A percentile compares a stretch with the other conserved stretches of the same genome.
Conservation (phyloP, 192 early-diverging fungal species). For the Coemansia sp. region DNA sequence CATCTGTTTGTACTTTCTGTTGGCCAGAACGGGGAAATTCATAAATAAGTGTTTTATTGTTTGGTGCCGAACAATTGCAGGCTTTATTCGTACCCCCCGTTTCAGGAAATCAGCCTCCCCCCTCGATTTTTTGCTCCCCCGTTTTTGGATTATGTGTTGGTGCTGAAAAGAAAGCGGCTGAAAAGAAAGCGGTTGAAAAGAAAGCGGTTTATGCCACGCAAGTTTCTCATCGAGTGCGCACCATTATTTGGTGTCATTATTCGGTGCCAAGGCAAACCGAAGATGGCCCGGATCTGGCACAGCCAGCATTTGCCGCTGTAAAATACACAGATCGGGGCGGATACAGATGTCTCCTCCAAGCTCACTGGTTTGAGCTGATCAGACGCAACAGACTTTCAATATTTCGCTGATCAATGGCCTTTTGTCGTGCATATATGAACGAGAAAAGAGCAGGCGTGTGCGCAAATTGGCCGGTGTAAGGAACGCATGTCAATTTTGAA, state of each 20-base stretch:
- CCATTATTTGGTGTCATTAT: too few species aligned
- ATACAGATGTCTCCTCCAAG: neutral
- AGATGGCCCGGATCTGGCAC: too few species aligned
- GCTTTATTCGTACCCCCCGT: neutral
- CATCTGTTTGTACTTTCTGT: neutral
- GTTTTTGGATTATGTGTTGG: neutral
- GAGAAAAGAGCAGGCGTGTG: conserved; percentile 4
- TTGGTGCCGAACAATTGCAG: neutral
- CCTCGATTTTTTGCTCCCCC: neutral
- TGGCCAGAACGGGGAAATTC: neutral
- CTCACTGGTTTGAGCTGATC: neutral
- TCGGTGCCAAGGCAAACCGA: too few species aligned
- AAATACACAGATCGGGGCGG: neutral
- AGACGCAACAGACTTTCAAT: neutral
- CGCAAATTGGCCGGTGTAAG: conserved; percentile 10
- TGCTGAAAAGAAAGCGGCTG: neutral
- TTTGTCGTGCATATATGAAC: conserved; percentile 1
- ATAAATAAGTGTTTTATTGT: neutral
- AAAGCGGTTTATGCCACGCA: neutral
- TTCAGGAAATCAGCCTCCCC: conserved; percentile 11
- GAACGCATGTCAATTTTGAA: neutral
- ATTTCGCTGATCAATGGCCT: neutral
- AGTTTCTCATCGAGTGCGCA: too few species aligned
- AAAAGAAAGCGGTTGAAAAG: neutral
- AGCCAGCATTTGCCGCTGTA: neutral